Conservation (phyloP, 1,139 yeast genomes). For the Arxiozyma slooffiae region DNA sequence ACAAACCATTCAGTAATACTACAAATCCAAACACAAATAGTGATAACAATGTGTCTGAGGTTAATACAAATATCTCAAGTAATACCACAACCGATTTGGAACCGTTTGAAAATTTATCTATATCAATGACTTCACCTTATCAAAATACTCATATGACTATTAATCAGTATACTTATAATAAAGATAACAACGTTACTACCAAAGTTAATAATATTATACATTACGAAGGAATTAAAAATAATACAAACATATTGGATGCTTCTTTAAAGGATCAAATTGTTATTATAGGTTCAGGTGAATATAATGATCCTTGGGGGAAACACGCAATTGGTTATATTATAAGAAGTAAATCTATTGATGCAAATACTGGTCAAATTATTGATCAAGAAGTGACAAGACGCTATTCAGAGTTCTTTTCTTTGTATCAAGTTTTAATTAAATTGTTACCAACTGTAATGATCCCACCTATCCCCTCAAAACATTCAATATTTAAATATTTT, state of each 20-base stretch:
- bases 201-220: not conserved
- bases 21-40: not conserved
- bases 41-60: not conserved
- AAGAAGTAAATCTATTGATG: conserved; percentile 34
- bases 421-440: conserved; percentile 58
- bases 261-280: conserved; percentile 11
- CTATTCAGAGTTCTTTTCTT: conserved; percentile 83
- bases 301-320: conserved; percentile 38
- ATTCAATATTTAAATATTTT: conserved; percentile 41
- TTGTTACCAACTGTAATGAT: conserved; percentile 77
- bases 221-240: conserved; percentile 2
- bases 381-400: conserved; percentile 59
- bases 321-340: conserved; percentile 80
- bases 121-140: conserved; percentile 17
- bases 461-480: conserved; percentile 95
- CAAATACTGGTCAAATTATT: not conserved
- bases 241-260: not conserved
- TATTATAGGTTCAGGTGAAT: conserved; percentile 29
- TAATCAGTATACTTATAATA: not conserved
- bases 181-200: not conserved
- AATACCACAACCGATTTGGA: conserved; percentile 7
- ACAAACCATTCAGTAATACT: not conserved
- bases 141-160: not conserved
- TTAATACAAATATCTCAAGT: not conserved
- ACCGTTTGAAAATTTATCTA: conserved; percentile 20